Base-by-base conservation (phyloP, 305 asterid species). In the Fraxinus angustifolia region DNA sequence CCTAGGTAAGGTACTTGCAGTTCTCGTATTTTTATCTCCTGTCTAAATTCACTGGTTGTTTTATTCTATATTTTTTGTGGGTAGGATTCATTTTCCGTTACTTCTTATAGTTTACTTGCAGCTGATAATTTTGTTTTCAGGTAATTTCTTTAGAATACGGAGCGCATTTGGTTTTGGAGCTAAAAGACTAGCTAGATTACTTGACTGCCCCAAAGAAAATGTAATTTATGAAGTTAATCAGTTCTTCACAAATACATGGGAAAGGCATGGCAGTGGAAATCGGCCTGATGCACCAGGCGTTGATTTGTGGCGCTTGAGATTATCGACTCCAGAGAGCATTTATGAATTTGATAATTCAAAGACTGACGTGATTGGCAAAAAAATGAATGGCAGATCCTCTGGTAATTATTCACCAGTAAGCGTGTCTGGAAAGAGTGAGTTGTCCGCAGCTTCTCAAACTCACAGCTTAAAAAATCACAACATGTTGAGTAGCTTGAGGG, bases 121-220 rank as follows among this genome's bases (percentile, higher is more conserved):
- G 65, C 56, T 65, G 38, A 68, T 21, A 45, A 19, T 56, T 86
- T 67, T 70, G 73, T 79, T 85, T 77, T 75, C 91, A 95, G 99
- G 99, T 81, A 95, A 93, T 83, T 95, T 94, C 87, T 95, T 87
- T 76, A 89, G 99, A 75, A 92, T 95, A 78, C 93, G 98, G 79
- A 95, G 98, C 83, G 99, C 99, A 28, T 92, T 95, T 82, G 90
- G 93, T 68, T 95, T 91, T 88, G 99, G 99, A 75, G 99, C 99
- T 82, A 91, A 91, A 87, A 90, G 88, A 81, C 89, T 95, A 80
- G 91, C 93, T 40, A 88, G 92, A 84, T 85, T 95, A 82, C 92
- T 92, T 17, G 93, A 91, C 80, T 91, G 97, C 86, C 93, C 97
- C 8, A 88, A 87, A 83, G 96, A 92, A 81, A 85, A 88, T 31